Base-by-base conservation (phyloP, 345 rosid species). In the Populus simonii region DNA sequence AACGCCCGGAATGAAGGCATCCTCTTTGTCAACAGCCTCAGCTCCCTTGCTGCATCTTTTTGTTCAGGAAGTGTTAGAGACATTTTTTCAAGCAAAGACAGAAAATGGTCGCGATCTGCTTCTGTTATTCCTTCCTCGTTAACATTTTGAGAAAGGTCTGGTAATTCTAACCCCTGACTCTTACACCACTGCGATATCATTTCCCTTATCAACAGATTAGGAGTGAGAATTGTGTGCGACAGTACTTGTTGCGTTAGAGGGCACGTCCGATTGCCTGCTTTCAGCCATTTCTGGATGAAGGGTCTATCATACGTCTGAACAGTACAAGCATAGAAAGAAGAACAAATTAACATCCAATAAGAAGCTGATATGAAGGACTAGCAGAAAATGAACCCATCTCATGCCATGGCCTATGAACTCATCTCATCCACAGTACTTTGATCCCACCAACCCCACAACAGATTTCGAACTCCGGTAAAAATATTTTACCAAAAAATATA, bases 121-220 rank as follows among this genome's bases (percentile, higher is more conserved):
- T 83, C 86, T 0, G 94, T 88, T 53, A 85, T 74, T 9, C 83
- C 86, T 82, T 90, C 91, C 71, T 88, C 92, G 29, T 88, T 78
- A 16, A 79, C 78, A 75, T 76, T 75, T 8, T 77, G 83, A 71
- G 80, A 75, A 6, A 83, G 84, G 7, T 83, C 87, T 1, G 87
- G 84, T 62, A 84, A 73, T 74, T 90, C 92, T 17, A 90, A 6
- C 25, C 94, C 96, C 74, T 78, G 86, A 75, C 75, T 87, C 80
- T 85, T 87, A 68, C 97, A 90, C 99, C 99, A 96, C 45, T 89
- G 93, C 1, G 85, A 85, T 76, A 93, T 92, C 98, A 96, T 83
- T 17, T 92, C 96, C 82, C 90, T 68, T 68, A 93, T 84, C 82
- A 96, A 85, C 20, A 81, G 80, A 83, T 96, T 96, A 0, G 99